Evolutionary conservation across 768 basidiomycete genomes (phyloP).

Genomic region (Leccinum subtestaceum): DNA sequence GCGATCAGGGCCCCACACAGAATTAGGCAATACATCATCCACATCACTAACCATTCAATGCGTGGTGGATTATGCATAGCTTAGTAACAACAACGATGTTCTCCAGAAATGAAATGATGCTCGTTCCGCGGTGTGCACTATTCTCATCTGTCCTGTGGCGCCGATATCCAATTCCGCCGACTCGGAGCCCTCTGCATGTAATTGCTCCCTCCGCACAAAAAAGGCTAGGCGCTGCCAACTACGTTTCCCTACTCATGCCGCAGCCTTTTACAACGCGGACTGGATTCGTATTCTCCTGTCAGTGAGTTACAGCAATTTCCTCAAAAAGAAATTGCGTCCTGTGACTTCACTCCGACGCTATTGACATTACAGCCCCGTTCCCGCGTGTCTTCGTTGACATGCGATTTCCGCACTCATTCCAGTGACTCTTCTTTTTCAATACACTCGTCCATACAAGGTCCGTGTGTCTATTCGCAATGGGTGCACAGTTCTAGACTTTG

Average conservation of each 20-base stretch:
- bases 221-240: background rate
- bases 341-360: constrained; percentile 14
- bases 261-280: constrained; percentile 1
- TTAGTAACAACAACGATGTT: constrained; percentile 1
- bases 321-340: constrained; percentile 14
- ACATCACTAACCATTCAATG: constrained; percentile 8
- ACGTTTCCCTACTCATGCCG: background rate
- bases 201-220: background rate
- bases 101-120: constrained; percentile 14
- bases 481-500: background rate
- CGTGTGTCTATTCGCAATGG: background rate
- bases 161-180: background rate
- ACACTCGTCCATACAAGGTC: background rate
- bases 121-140: background rate
- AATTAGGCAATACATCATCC: background rate
- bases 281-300: constrained; percentile 21
- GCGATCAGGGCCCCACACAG: constrained; percentile 18
- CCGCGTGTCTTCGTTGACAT: constrained; percentile 19
- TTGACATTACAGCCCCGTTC: constrained; percentile 21
- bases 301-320: constrained; percentile 18
- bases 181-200: background rate
- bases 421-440: constrained; percentile 4
- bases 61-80: background rate
- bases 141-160: background rate
- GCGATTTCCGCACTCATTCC: constrained; percentile 17